These are phyloP conservation scores for Aspergillus sp. DNA, from an alignment of 2,329 filamentous ascomycete genomes.

Conservation along the genomic window DNA sequence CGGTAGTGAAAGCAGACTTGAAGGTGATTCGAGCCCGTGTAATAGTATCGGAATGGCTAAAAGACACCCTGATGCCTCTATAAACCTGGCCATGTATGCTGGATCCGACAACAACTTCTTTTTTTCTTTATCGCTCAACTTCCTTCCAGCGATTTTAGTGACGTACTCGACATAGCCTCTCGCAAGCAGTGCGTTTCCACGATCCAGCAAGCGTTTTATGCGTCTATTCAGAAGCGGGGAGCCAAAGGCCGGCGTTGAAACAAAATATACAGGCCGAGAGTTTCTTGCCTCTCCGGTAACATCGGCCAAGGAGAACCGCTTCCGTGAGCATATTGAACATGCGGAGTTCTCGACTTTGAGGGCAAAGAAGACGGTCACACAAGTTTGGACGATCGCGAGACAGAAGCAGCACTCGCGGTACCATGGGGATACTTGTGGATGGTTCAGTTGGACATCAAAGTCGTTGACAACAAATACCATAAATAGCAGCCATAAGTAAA, in stretches of 20 bases:
- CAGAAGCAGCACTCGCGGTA: not conserved
- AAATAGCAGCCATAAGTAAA: not conserved
- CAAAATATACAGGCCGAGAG: not conserved
- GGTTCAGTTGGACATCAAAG: not conserved
- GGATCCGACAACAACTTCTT: not conserved
- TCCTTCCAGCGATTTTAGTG: not conserved
- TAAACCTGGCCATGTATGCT: not conserved
- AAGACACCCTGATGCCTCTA: not conserved
- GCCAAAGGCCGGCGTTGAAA: not conserved
- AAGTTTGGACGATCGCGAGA: not conserved
- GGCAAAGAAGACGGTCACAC: not conserved
- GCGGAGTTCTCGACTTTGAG: not conserved
- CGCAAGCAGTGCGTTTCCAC: not conserved
- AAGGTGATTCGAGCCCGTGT: not conserved
- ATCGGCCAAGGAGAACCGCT: not conserved
- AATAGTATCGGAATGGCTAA: not conserved
- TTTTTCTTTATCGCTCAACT: not conserved
- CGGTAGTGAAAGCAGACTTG: not conserved
- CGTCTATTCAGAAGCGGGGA: not conserved
- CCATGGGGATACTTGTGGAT: not conserved
- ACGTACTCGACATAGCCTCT: not conserved
- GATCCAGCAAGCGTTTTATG: not conserved
- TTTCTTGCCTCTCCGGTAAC: not conserved
- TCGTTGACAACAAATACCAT: not conserved
- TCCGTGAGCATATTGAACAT: not conserved